Evolutionary conservation across 2,329 filamentous ascomycete species (phyloP).

Genomic region (Huntiella omanensis): DNA sequence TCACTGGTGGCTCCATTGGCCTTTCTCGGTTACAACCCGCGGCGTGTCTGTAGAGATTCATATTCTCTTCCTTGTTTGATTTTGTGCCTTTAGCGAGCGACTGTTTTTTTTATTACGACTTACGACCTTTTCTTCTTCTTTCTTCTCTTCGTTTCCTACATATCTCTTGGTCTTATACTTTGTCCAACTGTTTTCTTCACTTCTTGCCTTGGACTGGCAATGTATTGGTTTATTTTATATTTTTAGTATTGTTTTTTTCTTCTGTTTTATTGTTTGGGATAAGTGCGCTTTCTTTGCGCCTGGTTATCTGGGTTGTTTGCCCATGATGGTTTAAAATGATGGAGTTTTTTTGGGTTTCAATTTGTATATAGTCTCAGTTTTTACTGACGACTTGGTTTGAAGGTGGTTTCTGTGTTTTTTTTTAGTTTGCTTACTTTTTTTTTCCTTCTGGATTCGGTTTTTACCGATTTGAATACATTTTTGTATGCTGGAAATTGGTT

Average conservation of each 20-base stretch:
- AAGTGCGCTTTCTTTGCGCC: too few relatives aligned
- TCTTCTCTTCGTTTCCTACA: neutral
- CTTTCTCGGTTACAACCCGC: constrained; percentile 25
- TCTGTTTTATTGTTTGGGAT: too few relatives aligned
- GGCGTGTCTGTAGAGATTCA: constrained; percentile 1
- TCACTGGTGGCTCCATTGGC: constrained; percentile 39
- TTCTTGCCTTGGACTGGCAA: constrained; percentile 4
- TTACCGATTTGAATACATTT: too few relatives aligned
- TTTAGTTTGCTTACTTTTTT: neutral
- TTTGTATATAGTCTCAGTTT: neutral
- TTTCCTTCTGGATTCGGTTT: neutral
- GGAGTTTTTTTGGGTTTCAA: too few relatives aligned
- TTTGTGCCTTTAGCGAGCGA: neutral
- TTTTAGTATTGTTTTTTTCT: neutral
- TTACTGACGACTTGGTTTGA: too few relatives aligned
- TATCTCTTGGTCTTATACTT: constrained; percentile 1
- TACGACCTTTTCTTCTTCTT: constrained; percentile 5
- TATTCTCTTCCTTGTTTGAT: neutral
- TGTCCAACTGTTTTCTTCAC: constrained; percentile 2
- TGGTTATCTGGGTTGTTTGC: too few relatives aligned
- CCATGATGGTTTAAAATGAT: too few relatives aligned
- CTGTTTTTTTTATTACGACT: neutral
- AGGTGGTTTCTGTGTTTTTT: neutral
- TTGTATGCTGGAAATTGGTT: too few relatives aligned
- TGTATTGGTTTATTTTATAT: constrained; percentile 2